Conservation (phyloP, 2,329 filamentous ascomycete genomes). For the Ambrosiella cleistominuta region DNA sequence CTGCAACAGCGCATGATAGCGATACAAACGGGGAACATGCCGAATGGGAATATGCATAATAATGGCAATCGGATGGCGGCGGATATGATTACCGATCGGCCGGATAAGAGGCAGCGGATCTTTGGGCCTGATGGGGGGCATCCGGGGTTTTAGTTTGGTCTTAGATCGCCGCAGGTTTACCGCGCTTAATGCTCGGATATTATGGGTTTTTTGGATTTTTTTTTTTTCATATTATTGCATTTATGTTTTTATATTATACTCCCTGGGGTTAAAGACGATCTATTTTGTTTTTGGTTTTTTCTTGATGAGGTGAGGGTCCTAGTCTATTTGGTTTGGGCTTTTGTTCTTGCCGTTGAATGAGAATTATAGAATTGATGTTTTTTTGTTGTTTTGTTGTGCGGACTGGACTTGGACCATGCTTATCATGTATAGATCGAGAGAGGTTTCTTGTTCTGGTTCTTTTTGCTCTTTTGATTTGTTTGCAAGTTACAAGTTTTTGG, state of each 20-base stretch:
- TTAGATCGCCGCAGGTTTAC: background rate
- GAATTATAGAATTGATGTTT: too few relatives aligned
- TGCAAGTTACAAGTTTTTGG: too few relatives aligned
- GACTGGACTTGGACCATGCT: too few relatives aligned
- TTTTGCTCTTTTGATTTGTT: too few relatives aligned
- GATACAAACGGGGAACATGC: background rate
- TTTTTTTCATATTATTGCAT: background rate
- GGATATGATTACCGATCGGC: conserved; percentile 4
- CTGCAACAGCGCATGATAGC: conserved; percentile 4
- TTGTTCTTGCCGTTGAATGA: too few relatives aligned
- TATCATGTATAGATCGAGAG: too few relatives aligned
- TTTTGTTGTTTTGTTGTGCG: too few relatives aligned
- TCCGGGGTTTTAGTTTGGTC: background rate
- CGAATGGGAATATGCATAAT: background rate
- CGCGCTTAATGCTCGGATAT: background rate
- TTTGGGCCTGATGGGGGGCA: conserved; percentile 8
- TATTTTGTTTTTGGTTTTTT: too few relatives aligned
- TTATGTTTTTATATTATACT: background rate
- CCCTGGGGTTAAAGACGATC: too few relatives aligned
- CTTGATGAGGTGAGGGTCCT: too few relatives aligned
- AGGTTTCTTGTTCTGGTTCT: too few relatives aligned
- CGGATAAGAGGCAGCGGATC: conserved; percentile 10
- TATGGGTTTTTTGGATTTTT: background rate
- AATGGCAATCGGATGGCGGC: conserved; percentile 1
- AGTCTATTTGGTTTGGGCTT: too few relatives aligned